Conservation (phyloP, 2,329 filamentous ascomycete genomes). For the Thelonectria rubi region DNA sequence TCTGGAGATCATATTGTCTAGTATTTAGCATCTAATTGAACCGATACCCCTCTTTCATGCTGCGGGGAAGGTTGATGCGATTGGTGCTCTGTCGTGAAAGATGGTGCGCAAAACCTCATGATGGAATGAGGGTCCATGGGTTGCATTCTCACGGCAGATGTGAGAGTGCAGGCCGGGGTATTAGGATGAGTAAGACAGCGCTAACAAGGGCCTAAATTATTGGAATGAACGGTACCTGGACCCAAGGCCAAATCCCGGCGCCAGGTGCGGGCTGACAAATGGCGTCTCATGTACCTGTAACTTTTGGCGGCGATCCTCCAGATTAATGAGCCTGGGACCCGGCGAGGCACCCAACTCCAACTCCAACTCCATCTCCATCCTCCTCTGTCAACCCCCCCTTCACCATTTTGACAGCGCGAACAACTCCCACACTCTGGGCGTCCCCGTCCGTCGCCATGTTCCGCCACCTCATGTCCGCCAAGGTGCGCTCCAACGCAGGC, state of each 20-base stretch:
- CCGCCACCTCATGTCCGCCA: conserved; percentile 43
- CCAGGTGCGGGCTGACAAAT: conserved; percentile 31
- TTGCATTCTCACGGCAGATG: not conserved
- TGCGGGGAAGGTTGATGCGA: not conserved
- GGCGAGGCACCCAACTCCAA: not conserved
- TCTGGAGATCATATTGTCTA: not conserved
- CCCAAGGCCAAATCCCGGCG: not conserved
- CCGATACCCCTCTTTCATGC: conserved; percentile 1
- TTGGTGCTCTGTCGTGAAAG: not conserved
- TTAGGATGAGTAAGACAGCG: no score
- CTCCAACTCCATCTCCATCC: no score
- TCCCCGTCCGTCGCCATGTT: conserved; percentile 32
- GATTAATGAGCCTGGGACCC: not conserved
- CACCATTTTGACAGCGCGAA: not conserved
- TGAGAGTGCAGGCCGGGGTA: no score
- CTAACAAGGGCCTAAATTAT: conserved; percentile 1
- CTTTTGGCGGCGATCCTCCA: conserved; percentile 27
- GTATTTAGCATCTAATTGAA: conserved; percentile 3
- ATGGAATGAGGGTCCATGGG: no score
- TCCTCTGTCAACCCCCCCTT: not conserved
- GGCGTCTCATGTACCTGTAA: conserved; percentile 16
- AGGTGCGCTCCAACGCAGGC: conserved; percentile 55
- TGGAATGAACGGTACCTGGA: conserved; percentile 8
- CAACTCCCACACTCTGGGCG: not conserved
- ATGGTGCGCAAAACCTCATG: no score